phyloP scores from a whole-genome alignment of 345 rosid genomes.

The Firmiana major region DNA sequence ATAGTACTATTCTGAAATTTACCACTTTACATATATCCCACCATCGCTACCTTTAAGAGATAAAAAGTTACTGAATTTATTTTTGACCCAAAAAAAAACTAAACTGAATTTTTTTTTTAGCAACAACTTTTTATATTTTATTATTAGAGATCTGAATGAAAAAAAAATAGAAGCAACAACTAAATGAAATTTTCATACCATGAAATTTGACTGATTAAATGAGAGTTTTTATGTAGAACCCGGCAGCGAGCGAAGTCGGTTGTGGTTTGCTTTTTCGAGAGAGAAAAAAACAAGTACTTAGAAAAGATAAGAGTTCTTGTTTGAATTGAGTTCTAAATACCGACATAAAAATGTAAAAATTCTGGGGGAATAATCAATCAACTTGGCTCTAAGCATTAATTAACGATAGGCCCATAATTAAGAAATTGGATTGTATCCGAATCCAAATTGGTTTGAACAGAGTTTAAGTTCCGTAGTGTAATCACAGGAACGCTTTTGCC shows the following conservation, averaged over 20 bases:
- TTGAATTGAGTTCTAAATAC: constrained; percentile 21
- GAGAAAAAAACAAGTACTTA: too few species aligned
- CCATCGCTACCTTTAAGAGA: background rate
- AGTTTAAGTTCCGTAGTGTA: background rate
- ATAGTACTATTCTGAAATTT: background rate
- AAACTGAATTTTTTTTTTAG: too few species aligned
- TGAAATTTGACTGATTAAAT: background rate
- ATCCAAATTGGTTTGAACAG: background rate
- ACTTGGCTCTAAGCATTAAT: background rate
- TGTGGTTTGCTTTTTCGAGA: background rate
- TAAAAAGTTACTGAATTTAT: background rate
- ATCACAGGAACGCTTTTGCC: background rate
- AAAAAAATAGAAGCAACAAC: background rate
- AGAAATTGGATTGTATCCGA: background rate
- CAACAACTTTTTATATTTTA: background rate
- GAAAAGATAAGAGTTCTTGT: constrained; percentile 8
- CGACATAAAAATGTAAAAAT: background rate
- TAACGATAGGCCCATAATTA: background rate
- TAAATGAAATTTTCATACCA: constrained; percentile 15
- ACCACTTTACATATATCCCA: background rate
- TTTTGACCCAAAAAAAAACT: background rate
- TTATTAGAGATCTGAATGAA: too few species aligned
- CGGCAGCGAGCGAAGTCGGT: background rate
- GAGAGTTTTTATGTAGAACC: background rate
- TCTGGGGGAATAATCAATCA: background rate